These are phyloP conservation scores for Juncus effusus DNA, from an alignment of 176 grass and related monocot genomes.

Conservation along the genomic window DNA sequence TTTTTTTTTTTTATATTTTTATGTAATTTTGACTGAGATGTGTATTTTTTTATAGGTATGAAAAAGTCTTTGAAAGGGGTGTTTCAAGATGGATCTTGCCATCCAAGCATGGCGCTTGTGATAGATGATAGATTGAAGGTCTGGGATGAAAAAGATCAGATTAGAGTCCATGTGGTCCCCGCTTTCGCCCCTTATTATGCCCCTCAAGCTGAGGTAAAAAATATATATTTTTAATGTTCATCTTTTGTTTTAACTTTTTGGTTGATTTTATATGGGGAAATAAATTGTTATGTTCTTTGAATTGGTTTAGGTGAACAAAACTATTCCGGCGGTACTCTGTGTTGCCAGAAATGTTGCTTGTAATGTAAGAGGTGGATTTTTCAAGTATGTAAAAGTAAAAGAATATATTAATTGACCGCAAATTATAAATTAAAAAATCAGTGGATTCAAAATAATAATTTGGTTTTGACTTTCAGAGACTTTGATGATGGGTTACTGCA, in stretches of 20 bases:
- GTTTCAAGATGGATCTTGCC: slow-evolving; percentile 87
- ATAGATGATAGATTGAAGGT: slow-evolving; percentile 97
- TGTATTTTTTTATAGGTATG: slow-evolving; percentile 39
- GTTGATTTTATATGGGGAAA: slow-evolving; percentile 27
- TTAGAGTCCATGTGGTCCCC: slow-evolving; percentile 91
- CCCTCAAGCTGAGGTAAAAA: slow-evolving; percentile 86
- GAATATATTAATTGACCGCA: too few species aligned
- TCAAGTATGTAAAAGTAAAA: slow-evolving; percentile 62
- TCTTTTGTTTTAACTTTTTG: slow-evolving; percentile 13
- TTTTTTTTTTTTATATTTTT: slow-evolving; percentile 24
- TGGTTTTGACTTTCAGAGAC: slow-evolving; percentile 46
- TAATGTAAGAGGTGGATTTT: slow-evolving; percentile 94
- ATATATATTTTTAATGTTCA: slow-evolving; percentile 6
- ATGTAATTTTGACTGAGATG: not conserved
- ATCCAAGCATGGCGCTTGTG: slow-evolving; percentile 94
- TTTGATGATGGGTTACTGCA: slow-evolving; percentile 84
- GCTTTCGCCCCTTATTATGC: slow-evolving; percentile 98
- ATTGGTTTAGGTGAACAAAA: slow-evolving; percentile 55
- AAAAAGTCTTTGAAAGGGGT: slow-evolving; percentile 88
- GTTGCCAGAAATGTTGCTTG: slow-evolving; percentile 99
- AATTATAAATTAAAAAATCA: too few species aligned
- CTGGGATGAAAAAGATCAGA: slow-evolving; percentile 98
- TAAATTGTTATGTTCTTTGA: slow-evolving; percentile 15
- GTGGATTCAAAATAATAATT: too few species aligned
- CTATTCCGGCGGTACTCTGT: slow-evolving; percentile 75